Percentiles rank a stretch among this genome's conserved stretches.
phyloP scores from a whole-genome alignment of 1,284 basidiomycete genomes.

The Boletus semigastroideus region DNA sequence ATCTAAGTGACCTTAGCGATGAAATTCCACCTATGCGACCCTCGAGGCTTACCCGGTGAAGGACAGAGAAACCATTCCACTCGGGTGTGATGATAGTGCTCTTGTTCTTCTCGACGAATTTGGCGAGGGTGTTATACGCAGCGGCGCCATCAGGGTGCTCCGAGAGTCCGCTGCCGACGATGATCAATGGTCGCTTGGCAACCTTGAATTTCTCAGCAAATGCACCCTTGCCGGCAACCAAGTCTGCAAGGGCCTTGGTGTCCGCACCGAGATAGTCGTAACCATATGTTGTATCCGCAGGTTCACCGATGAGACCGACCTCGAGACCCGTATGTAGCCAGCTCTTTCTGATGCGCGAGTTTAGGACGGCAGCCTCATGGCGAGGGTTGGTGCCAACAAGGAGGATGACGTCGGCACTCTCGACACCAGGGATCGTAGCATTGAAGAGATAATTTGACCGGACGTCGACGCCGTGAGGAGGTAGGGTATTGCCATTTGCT shows the following conservation, averaged over 20 bases:
- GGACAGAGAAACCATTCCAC: conserved; percentile 94
- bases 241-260: conserved; percentile 76
- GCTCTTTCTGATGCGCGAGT: conserved; percentile 94
- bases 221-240: conserved; percentile 73
- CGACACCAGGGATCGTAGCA: conserved; percentile 88
- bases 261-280: conserved; percentile 89
- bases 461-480: conserved; percentile 84
- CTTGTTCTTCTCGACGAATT: conserved; percentile 81
- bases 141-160: conserved; percentile 89
- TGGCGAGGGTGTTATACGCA: conserved; percentile 77
- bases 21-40: neutral
- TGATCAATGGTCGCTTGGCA: conserved; percentile 93
- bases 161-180: conserved; percentile 85
- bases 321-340: conserved; percentile 88
- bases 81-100: conserved; percentile 78
- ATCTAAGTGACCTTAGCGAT: conserved; percentile 42
- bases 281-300: conserved; percentile 90
- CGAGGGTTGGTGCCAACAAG: conserved; percentile 97
- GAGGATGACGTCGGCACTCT: conserved; percentile 90
- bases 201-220: conserved; percentile 89
- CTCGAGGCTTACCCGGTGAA: conserved; percentile 73
- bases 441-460: conserved; percentile 98
- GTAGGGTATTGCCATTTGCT: conserved; percentile 61
- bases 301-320: conserved; percentile 89
- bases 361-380: conserved; percentile 96